Conservation (phyloP, 1,284 basidiomycete genomes). For the Malassezia equina region DNA sequence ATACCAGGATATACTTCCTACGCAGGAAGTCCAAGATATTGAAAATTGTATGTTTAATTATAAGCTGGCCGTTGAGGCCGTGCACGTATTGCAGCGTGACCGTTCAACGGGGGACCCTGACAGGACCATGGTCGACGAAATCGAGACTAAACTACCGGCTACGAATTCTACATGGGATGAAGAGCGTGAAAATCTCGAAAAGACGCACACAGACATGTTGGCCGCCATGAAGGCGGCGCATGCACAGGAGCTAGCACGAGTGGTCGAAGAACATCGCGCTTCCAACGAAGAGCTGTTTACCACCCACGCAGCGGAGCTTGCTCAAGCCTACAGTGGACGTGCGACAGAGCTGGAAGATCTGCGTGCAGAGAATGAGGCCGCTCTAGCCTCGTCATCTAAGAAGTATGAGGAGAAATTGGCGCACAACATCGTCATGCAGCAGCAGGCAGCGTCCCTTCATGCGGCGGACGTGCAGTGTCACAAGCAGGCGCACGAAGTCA, state of each 20-base stretch:
- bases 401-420: neutral
- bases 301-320: neutral
- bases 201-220: neutral
- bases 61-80: slow-evolving; percentile 11
- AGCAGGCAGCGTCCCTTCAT: neutral
- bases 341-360: neutral
- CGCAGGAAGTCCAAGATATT: neutral
- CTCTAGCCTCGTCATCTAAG: neutral
- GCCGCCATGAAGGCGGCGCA: neutral
- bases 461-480: neutral
- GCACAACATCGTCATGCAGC: neutral
- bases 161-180: neutral
- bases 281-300: neutral
- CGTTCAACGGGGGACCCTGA: neutral
- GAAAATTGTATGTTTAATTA: slow-evolving; percentile 11
- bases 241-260: neutral
- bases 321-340: neutral
- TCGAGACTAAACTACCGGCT: neutral
- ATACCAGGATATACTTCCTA: neutral
- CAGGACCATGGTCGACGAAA: neutral
- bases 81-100: neutral
- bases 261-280: neutral
- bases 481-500: neutral
- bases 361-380: neutral
- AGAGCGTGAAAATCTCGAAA: neutral